Evolutionary conservation across 371 early-diverging fungal species (phyloP).

Genomic region (Mycotypha africana): DNA sequence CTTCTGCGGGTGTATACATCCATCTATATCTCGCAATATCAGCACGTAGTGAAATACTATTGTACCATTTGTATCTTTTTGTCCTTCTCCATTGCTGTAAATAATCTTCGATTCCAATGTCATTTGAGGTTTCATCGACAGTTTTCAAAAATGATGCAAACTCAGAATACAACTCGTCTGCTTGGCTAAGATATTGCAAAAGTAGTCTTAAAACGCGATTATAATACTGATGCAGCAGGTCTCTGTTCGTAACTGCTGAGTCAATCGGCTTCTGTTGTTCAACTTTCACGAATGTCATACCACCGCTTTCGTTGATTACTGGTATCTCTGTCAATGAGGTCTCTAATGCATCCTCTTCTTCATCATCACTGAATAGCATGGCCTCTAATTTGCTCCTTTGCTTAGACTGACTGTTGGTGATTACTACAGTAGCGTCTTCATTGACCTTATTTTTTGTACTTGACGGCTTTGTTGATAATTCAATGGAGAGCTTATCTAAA

Average conservation of each 20-base stretch:
- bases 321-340: constrained; percentile 3
- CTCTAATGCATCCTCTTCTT: constrained; percentile 11
- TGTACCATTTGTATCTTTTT: constrained; percentile 46
- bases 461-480: neutral
- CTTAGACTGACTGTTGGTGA: neutral
- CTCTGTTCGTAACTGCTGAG: constrained; percentile 1
- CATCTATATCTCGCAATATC: constrained; percentile 62
- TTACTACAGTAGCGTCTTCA: neutral
- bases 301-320: constrained; percentile 9
- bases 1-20: constrained; percentile 23
- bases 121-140: constrained; percentile 13
- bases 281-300: constrained; percentile 11
- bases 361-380: constrained; percentile 11
- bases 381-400: constrained; percentile 2
- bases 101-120: constrained; percentile 9
- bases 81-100: constrained; percentile 32
- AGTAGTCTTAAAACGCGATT: constrained; percentile 10
- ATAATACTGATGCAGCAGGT: constrained; percentile 4
- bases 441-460: neutral
- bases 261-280: constrained; percentile 2
- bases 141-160: constrained; percentile 29
- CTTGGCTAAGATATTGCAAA: constrained; percentile 25
- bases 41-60: constrained; percentile 45
- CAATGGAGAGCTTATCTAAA: constrained; percentile 20
- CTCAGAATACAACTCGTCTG: constrained; percentile 42